Evolutionary conservation across 805 yeast genomes (phyloP), one percentile per base, ranked within the genome.

Genomic region (Candida berthetii): DNA sequence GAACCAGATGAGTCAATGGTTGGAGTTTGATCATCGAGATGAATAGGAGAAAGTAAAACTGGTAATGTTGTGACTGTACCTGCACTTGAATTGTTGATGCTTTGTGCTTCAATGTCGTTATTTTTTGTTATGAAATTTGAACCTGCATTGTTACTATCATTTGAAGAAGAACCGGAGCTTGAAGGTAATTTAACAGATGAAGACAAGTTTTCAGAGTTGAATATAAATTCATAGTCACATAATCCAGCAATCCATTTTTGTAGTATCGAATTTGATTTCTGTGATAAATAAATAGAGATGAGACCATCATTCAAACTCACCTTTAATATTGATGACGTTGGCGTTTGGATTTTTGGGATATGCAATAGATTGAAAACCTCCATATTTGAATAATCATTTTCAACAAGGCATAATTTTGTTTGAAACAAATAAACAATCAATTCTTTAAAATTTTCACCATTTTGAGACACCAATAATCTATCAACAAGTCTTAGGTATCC

Each of bases 211-310:
- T 39, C 31, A 4, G 58, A 54, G 40, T 57, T 47, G 40, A 66
- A 64, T 7, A 45, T 42, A 14, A 64, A 47, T 4, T 60, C 62
- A 36, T 46, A 44, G 41, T 66, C 63, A 33, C 68, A 55, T 9
- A 68, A 39, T 0, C 62, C 71, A 2, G 71, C 57, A 13, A 65
- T 60, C 73, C 73, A 68, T 49, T 67, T 67, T 48, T 66, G 64
- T 29, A 66, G 47, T 7, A 62, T 52, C 35, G 55, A 52, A 35
- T 57, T 53, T 0, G 62, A 48, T n/a, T 55, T 42, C 14, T 54
- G 53, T 36, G 64, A 44, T 9, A 57, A 32, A 17, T 55, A 42
- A 43, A 63, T 53, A 27, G 44, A 20, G 36, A 38, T 25, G 11
- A 52, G 50, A 16, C 56, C 37, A 31, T 47, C 53, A 27, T 54